Evolutionary conservation across 495 filamentous ascomycete species (phyloP).

Genomic region (Physcia stellaris): DNA sequence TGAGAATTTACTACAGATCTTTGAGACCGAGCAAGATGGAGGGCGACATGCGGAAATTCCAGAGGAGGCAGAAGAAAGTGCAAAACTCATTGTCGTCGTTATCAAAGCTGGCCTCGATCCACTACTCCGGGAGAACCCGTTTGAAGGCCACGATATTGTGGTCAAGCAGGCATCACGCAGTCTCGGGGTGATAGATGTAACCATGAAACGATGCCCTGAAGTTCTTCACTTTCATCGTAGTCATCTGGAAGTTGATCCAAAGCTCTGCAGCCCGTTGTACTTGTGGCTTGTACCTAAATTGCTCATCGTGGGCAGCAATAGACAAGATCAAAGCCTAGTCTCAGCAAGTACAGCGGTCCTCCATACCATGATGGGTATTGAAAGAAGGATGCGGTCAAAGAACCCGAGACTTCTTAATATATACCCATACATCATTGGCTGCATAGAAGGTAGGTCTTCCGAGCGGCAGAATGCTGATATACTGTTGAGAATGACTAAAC

Average conservation of each 20-base stretch:
- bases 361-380: slow-evolving; percentile 2
- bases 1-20: slow-evolving; percentile 52
- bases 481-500: too few relatives aligned
- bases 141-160: slow-evolving; percentile 35
- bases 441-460: slow-evolving; percentile 10
- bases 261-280: slow-evolving; percentile 44
- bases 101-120: slow-evolving; percentile 65
- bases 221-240: slow-evolving; percentile 42
- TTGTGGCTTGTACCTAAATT: slow-evolving; percentile 65
- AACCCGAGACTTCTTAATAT: slow-evolving; percentile 10
- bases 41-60: slow-evolving; percentile 32
- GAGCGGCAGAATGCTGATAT: too few relatives aligned
- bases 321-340: not conserved
- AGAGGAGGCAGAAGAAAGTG: slow-evolving; percentile 58
- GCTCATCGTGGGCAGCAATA: not conserved
- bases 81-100: slow-evolving; percentile 72
- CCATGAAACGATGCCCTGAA: slow-evolving; percentile 59
- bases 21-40: slow-evolving; percentile 29
- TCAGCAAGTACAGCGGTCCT: slow-evolving; percentile 4
- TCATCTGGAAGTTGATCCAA: slow-evolving; percentile 6
- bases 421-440: slow-evolving; percentile 9
- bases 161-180: slow-evolving; percentile 49
- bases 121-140: slow-evolving; percentile 45
- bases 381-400: slow-evolving; percentile 8
- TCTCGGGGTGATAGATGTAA: slow-evolving; percentile 56